phyloP scores from a whole-genome alignment of 179 eudicot species.

The Silene vulgaris region DNA sequence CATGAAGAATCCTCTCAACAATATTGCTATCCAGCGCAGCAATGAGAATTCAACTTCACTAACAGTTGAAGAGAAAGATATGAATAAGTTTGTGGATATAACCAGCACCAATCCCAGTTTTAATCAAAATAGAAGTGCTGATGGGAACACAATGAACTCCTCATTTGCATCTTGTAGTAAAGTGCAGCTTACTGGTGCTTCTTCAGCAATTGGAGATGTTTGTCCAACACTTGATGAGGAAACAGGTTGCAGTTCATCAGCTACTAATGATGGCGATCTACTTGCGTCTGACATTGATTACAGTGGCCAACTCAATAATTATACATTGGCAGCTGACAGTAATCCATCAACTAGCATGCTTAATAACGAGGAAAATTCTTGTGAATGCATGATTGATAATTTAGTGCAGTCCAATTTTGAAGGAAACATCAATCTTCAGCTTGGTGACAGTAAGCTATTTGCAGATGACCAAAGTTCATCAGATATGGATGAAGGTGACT shows the following conservation, averaged over 20 bases:
- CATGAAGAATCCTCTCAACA: neutral
- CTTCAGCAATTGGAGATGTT: conserved; percentile 18
- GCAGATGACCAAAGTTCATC: conserved; percentile 17
- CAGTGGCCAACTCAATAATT: neutral
- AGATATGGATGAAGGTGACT: conserved; percentile 16
- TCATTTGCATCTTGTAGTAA: conserved; percentile 16
- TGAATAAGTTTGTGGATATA: conserved; percentile 23
- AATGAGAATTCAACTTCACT: conserved; percentile 16
- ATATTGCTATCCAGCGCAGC: neutral
- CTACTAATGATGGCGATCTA: neutral
- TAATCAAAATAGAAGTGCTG: conserved; percentile 23
- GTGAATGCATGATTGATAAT: conserved; percentile 1
- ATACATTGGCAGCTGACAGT: conserved; percentile 8
- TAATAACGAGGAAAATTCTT: conserved; percentile 18
- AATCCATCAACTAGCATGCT: conserved; percentile 19
- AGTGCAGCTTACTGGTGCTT: conserved; percentile 15
- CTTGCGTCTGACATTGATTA: conserved; percentile 9
- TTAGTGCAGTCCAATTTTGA: neutral
- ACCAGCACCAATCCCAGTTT: neutral
- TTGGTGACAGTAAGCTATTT: conserved; percentile 17
- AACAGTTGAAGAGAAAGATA: conserved; percentile 22
- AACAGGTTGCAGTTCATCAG: conserved; percentile 13
- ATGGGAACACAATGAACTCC: conserved; percentile 19
- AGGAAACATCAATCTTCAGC: conserved; percentile 17
- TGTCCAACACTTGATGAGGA: conserved; percentile 10